phyloP scores from a whole-genome alignment of 2,329 filamentous ascomycete genomes.

The Botrytis byssoidea region DNA sequence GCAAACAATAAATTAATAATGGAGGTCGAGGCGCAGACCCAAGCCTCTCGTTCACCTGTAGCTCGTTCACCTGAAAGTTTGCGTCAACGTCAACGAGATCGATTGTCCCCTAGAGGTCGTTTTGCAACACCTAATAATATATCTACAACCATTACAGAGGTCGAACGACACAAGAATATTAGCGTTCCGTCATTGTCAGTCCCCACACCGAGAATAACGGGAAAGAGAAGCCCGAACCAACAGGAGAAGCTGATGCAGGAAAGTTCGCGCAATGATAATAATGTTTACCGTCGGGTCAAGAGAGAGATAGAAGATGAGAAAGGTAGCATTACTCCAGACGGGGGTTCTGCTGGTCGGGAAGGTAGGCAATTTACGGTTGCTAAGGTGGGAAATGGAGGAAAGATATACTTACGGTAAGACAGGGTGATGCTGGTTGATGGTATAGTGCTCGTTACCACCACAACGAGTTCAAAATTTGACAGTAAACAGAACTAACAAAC shows the following conservation, averaged over 20 bases:
- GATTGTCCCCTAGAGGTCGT: slow-evolving; percentile 37
- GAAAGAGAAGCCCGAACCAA: slow-evolving; percentile 29
- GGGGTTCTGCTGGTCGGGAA: slow-evolving; percentile 52
- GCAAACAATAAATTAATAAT: slow-evolving; percentile 14
- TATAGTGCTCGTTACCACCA: slow-evolving; percentile 18
- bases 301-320: slow-evolving; percentile 49
- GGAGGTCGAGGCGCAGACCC: slow-evolving; percentile 21
- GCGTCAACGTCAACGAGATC: slow-evolving; percentile 40
- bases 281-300: slow-evolving; percentile 31
- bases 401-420: slow-evolving; percentile 75
- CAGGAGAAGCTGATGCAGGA: slow-evolving; percentile 34
- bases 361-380: slow-evolving; percentile 64
- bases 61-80: slow-evolving; percentile 34
- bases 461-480: slow-evolving; percentile 17
- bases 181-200: slow-evolving; percentile 32
- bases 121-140: slow-evolving; percentile 31
- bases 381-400: slow-evolving; percentile 79
- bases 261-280: slow-evolving; percentile 35
- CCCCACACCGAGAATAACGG: slow-evolving; percentile 30
- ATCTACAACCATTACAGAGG: slow-evolving; percentile 30
- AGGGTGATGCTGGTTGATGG: slow-evolving; percentile 28
- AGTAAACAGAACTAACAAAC: slow-evolving; percentile 28
- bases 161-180: slow-evolving; percentile 25
- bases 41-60: slow-evolving; percentile 14
- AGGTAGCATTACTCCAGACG: slow-evolving; percentile 59